These are phyloP conservation scores for Vitis hybrid DNA, from an alignment of 177 flowering plant genomes.

Conservation along the genomic window DNA sequence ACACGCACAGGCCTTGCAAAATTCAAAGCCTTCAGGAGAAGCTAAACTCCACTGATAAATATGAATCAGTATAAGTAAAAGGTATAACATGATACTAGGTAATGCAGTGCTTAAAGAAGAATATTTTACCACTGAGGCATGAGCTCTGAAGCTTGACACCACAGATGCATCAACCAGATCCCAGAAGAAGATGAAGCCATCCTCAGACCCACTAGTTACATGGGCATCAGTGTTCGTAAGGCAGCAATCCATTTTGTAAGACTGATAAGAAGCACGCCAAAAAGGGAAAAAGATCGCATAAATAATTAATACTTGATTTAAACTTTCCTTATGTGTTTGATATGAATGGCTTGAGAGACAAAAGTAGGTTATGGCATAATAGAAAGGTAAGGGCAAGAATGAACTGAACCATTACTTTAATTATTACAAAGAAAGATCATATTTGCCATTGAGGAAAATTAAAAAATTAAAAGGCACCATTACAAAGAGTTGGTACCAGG, in stretches of 20 bases:
- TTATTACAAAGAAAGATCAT: no score
- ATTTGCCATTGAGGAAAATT: no score
- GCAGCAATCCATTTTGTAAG: constrained; percentile 93
- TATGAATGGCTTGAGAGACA: not conserved
- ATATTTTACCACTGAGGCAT: constrained; percentile 77
- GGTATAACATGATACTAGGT: not conserved
- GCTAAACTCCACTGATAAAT: no score
- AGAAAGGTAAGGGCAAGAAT: not conserved
- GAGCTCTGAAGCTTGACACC: constrained; percentile 76
- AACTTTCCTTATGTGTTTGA: no score
- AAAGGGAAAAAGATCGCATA: no score
- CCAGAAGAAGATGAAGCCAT: constrained; percentile 90
- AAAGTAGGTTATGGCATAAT: not conserved
- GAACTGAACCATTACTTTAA: not conserved
- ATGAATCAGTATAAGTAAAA: not conserved
- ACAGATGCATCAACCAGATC: constrained; percentile 95
- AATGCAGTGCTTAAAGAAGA: not conserved
- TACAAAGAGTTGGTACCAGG: not conserved
- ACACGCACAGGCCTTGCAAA: no score
- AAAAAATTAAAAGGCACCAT: not conserved
- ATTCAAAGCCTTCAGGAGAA: no score
- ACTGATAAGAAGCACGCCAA: constrained; percentile 33
- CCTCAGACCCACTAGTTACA: constrained; percentile 90
- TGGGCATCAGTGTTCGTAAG: constrained; percentile 90
- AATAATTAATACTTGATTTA: no score